These are phyloP conservation scores for Psidium guajava DNA, from an alignment of 345 rosid genomes.

Conservation along the genomic window DNA sequence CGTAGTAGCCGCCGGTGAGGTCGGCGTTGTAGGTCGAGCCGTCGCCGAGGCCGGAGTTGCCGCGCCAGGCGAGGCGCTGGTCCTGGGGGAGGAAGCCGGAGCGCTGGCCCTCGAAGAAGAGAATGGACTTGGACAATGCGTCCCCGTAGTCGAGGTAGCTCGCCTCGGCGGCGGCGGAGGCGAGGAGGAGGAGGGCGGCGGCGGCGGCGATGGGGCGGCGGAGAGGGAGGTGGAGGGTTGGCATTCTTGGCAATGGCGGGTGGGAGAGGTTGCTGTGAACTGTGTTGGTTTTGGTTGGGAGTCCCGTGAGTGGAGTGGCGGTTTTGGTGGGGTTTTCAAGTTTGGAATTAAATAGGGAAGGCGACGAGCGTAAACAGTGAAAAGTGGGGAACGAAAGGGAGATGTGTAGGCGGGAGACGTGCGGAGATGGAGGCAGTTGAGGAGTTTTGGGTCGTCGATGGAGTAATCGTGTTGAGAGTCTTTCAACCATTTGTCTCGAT, in stretches of 20 bases:
- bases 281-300: not conserved
- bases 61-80: conserved; percentile 43
- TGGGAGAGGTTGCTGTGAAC: no score
- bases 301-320: not conserved
- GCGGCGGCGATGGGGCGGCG: not conserved
- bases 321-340: not conserved
- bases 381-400: no score
- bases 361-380: not conserved
- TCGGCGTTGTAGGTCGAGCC: conserved; percentile 22
- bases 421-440: not conserved
- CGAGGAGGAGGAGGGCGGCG: not conserved
- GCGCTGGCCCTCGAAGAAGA: conserved; percentile 59
- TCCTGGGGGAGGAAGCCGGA: conserved; percentile 34
- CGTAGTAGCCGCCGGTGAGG: conserved; percentile 70
- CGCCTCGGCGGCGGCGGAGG: not conserved
- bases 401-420: not conserved
- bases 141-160: conserved; percentile 26
- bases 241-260: not conserved
- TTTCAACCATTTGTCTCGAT: not conserved
- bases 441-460: not conserved
- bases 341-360: not conserved
- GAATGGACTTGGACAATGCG: conserved; percentile 39
- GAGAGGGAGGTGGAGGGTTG: not conserved
- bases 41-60: conserved; percentile 39
- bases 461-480: not conserved